A percentile compares a stretch with the other conserved stretches of the same genome.
Evolutionary conservation across 495 filamentous ascomycete genomes (phyloP).

Genomic region (Neurospora terricola): DNA sequence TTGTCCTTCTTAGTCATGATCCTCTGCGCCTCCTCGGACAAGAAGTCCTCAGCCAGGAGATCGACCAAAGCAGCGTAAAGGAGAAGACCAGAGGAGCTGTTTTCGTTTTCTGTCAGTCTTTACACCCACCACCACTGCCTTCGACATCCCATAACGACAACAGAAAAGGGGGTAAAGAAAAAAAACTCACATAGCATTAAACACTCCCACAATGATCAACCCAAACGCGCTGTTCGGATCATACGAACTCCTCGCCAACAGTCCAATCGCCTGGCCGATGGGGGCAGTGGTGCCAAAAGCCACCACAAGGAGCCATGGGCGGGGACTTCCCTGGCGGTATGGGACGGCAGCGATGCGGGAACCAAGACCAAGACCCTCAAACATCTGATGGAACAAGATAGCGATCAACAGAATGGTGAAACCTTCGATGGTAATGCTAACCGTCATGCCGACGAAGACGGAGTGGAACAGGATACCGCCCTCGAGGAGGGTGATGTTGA

Average conservation of each 20-base stretch:
- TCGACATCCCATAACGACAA: no score
- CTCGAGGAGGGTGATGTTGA: slow-evolving; percentile 47
- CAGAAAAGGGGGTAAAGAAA: no score
- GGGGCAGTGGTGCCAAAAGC: slow-evolving; percentile 52
- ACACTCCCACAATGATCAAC: slow-evolving; percentile 55
- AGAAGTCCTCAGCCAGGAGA: slow-evolving; percentile 52
- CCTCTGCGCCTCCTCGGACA: slow-evolving; percentile 42
- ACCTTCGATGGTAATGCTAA: slow-evolving; percentile 53
- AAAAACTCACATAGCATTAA: slow-evolving; percentile 53
- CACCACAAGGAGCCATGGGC: slow-evolving; percentile 55
- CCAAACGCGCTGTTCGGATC: slow-evolving; percentile 55
- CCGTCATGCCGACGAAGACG: slow-evolving; percentile 59
- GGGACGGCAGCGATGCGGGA: slow-evolving; percentile 50
- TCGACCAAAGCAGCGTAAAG: slow-evolving; percentile 55
- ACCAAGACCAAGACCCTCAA: slow-evolving; percentile 60
- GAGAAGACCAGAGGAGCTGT: slow-evolving; percentile 41
- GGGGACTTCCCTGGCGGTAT: slow-evolving; percentile 35
- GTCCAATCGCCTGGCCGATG: slow-evolving; percentile 50
- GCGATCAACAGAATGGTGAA: slow-evolving; percentile 59
- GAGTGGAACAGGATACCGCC: slow-evolving; percentile 51
- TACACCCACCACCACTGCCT: no score
- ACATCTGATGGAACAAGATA: slow-evolving; percentile 62
- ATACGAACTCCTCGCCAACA: slow-evolving; percentile 47
- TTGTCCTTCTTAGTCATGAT: slow-evolving; percentile 36
- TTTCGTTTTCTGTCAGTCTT: no score